Evolutionary conservation across 2,329 filamentous ascomycete genomes (phyloP), one percentile per base, ranked within the genome.

Genomic region (Paecilomyces variotii): DNA sequence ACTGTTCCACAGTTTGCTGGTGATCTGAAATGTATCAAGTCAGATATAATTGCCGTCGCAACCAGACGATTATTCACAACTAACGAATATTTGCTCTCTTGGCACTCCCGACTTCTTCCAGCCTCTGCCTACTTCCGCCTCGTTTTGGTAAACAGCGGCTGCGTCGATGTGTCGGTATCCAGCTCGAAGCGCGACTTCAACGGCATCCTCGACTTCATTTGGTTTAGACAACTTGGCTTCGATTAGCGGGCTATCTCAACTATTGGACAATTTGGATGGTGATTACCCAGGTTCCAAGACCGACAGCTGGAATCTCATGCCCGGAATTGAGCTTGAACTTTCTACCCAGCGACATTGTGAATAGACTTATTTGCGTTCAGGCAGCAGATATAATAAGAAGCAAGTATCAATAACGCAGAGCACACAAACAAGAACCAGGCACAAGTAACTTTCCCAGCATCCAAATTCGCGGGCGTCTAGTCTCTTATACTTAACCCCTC

Each of bases 1-100:
- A 11, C 76, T 82, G 68, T 84, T 84, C 82, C 82, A 85, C 6
- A 85, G 72, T 70, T 86, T 85, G 63, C 78, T 79, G 5, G 82
- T 84, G 56, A 83, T 74, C 70, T 81, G 10, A 24, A 52, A 54
- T 11, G 57, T 3, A 12, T 7, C 14, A 45, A 39, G 27, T 26
- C n/a, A 53, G 55, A 14, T 52, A 19, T 39, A 59, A 50, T 26
- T 26, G 19, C n/a, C 7, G 39, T 35, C 28, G 49, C 11, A 25
- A 50, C 9, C 14, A 12, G 12, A 4, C 3, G 14, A 59, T n/a
- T 19, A 9, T 5, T 25, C 24, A 71, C 24, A 39, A 64, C 66
- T 57, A n/a, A 72, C 68, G 56, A 71, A 70, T 55, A 70, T 66
- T 56, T 72, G 61, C 56, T 70, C 65, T 53, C 69, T 64, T 54